Conservation (phyloP, 1,284 basidiomycete genomes). For the Ceratobasidium sp. region DNA sequence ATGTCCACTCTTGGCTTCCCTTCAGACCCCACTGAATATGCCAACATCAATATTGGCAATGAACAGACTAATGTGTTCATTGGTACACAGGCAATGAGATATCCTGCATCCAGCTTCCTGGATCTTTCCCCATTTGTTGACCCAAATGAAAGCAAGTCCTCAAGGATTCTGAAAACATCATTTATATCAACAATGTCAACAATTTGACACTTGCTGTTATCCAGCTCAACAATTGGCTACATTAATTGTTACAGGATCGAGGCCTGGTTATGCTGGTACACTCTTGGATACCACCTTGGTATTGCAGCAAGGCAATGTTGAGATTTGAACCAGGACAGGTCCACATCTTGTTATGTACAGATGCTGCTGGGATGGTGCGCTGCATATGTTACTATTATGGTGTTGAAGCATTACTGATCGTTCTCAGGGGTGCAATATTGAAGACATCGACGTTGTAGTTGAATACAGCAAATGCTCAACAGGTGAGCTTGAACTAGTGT, state of each 20-base stretch:
- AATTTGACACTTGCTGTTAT: neutral
- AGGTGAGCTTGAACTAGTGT: neutral
- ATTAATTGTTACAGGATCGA: neutral
- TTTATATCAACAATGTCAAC: constrained; percentile 5
- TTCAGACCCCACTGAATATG: neutral
- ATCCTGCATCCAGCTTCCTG: neutral
- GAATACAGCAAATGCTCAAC: neutral
- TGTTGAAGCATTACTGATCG: neutral
- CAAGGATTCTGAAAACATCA: neutral
- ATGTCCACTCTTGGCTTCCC: constrained; percentile 13
- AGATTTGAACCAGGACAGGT: neutral
- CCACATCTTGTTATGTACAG: neutral
- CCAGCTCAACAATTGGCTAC: neutral
- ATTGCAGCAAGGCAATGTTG: neutral
- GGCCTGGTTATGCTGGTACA: neutral
- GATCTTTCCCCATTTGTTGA: neutral
- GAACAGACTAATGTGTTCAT: constrained; percentile 6
- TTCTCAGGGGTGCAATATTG: neutral
- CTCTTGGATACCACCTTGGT: neutral
- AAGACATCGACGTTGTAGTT: neutral
- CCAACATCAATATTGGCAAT: constrained; percentile 1
- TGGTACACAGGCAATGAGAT: neutral
- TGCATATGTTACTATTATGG: neutral
- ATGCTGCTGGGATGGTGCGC: neutral
- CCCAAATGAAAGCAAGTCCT: neutral